phyloP scores from a whole-genome alignment of 495 filamentous ascomycete species.

The Astrocystis sublimbata region DNA sequence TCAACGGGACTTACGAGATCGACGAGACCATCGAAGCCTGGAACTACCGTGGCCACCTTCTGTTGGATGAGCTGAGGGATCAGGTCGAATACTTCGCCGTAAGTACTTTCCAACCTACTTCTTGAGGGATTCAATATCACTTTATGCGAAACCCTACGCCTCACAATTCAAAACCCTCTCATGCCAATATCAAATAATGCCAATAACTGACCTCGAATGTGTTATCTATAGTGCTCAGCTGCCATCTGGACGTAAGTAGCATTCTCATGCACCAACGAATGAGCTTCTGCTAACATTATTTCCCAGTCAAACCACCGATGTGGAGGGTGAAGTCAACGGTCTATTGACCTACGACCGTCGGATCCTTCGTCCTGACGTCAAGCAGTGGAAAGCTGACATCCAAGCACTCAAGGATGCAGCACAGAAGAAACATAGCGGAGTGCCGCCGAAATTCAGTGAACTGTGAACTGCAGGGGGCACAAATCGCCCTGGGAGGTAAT shows the following conservation, averaged over 20 bases:
- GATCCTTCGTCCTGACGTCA: constrained; percentile 53
- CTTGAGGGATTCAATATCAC: too few relatives aligned
- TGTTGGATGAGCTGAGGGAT: constrained; percentile 57
- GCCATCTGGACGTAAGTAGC: constrained; percentile 31
- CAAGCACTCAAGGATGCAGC: constrained; percentile 59
- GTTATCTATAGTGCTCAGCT: not conserved
- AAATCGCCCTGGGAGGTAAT: not conserved
- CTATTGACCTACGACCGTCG: constrained; percentile 66
- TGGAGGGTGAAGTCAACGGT: constrained; percentile 75
- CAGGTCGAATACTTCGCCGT: constrained; percentile 54
- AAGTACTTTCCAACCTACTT: not conserved
- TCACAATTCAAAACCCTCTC: too few relatives aligned
- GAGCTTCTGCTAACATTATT: constrained; percentile 7
- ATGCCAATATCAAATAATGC: too few relatives aligned
- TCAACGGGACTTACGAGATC: constrained; percentile 68
- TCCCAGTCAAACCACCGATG: constrained; percentile 71
- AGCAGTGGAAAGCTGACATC: constrained; percentile 63
- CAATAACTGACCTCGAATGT: too few relatives aligned
- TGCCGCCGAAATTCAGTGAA: too few relatives aligned
- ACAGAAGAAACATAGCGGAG: constrained; percentile 21
- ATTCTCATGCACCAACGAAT: not conserved
- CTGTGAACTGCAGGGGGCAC: not conserved
- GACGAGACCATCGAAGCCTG: constrained; percentile 56
- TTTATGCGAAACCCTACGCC: too few relatives aligned
- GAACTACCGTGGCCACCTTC: constrained; percentile 61